Evolutionary conservation across 768 basidiomycete genomes (phyloP).

Genomic region (Pleurotus cornucopiae): DNA sequence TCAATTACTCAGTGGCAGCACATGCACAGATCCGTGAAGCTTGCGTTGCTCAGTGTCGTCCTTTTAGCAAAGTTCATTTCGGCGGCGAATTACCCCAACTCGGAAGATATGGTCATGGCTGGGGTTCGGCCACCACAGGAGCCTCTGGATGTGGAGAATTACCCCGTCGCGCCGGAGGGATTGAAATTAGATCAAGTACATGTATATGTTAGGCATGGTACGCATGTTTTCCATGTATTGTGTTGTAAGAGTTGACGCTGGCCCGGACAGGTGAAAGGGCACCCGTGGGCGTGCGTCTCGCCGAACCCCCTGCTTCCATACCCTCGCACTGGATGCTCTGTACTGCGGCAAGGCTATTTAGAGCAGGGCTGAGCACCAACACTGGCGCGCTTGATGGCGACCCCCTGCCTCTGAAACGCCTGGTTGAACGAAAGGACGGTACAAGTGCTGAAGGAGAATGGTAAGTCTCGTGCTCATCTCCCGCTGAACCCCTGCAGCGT

Average conservation of each 20-base stretch:
- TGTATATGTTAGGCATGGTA: conserved; percentile 72
- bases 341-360: conserved; percentile 47
- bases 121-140: conserved; percentile 28
- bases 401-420: conserved; percentile 32
- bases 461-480: conserved; percentile 30
- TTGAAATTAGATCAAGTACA: conserved; percentile 69
- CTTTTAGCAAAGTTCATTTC: too few species aligned
- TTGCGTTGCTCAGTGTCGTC: too few species aligned
- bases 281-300: conserved; percentile 67
- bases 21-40: too few species aligned
- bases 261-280: conserved; percentile 60
- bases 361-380: conserved; percentile 35
- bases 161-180: conserved; percentile 51
- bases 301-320: conserved; percentile 57
- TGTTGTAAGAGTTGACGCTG: neutral
- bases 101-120: too few species aligned
- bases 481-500: neutral
- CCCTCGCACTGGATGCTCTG: conserved; percentile 71
- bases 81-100: too few species aligned
- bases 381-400: conserved; percentile 20
- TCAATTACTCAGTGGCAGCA: too few species aligned
- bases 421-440: conserved; percentile 59
- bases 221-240: conserved; percentile 17
- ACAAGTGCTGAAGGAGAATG: conserved; percentile 54
- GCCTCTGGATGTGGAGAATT: conserved; percentile 55